Evolutionary conservation across 1,139 yeast genomes (phyloP).

Genomic region (Casaregolazyma lundiana): DNA sequence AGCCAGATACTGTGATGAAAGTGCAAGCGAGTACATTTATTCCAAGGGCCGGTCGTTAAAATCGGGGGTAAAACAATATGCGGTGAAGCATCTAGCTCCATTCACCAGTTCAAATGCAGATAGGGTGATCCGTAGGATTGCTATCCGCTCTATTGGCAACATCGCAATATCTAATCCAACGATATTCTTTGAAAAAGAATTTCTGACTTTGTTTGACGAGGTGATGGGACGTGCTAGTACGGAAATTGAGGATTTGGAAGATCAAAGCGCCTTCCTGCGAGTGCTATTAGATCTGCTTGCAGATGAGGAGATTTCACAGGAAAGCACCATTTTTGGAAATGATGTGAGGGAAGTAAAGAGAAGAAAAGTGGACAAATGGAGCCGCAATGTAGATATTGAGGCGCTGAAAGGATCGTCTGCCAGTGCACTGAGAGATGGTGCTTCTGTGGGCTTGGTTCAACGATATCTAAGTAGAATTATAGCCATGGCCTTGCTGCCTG

Average conservation of each 20-base stretch:
- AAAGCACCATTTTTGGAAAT: slow-evolving; percentile 17
- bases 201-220: slow-evolving; percentile 50
- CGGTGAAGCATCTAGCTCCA: slow-evolving; percentile 52
- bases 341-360: slow-evolving; percentile 31
- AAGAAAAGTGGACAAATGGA: slow-evolving; percentile 11
- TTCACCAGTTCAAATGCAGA: slow-evolving; percentile 42
- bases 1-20: slow-evolving; percentile 65
- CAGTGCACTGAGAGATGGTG: slow-evolving; percentile 55
- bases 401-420: slow-evolving; percentile 51
- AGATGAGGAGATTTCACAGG: slow-evolving; percentile 21
- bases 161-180: slow-evolving; percentile 60
- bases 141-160: slow-evolving; percentile 52
- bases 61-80: slow-evolving; percentile 48
- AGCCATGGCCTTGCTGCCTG: slow-evolving; percentile 45
- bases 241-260: slow-evolving; percentile 26
- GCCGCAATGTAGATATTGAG: slow-evolving; percentile 36
- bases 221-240: slow-evolving; percentile 36
- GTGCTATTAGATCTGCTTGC: slow-evolving; percentile 52
- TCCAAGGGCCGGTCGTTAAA: slow-evolving; percentile 38
- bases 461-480: slow-evolving; percentile 51
- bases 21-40: slow-evolving; percentile 40
- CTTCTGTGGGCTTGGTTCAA: slow-evolving; percentile 68
- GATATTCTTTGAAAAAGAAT: slow-evolving; percentile 52
- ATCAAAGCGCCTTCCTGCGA: slow-evolving; percentile 48
- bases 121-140: slow-evolving; percentile 42